Evolutionary conservation across 805 yeast species (phyloP), one percentile per base, ranked within the genome.

Genomic region (Danielia reshetovae): DNA sequence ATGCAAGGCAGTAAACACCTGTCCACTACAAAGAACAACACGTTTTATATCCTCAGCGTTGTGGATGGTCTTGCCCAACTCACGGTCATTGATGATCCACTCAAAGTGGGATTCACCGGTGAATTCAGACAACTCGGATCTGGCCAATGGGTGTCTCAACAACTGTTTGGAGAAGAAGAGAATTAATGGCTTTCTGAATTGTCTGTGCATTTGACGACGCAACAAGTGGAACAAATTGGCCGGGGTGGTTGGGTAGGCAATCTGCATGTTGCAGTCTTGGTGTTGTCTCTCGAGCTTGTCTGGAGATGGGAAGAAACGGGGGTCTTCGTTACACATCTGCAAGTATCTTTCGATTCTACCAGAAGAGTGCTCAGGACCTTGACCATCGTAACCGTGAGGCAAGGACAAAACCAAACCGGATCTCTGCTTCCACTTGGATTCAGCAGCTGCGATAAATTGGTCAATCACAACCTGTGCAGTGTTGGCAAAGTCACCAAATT

Each of bases 331-430:
- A 58, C 96, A 83, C 59, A 93, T 68, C 72, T 86, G 96, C 65
- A 93, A 75, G 71, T 88, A 93, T 73, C 99, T 82, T 73, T 93
- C 99, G 36, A 93, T 67, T 76, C 97, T 83, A 55, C 95, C 97
- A 38, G 96, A 85, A 18, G 98, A 93, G 70, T 93, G 99, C 73
- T 93, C 99, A 48, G 99, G 97, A 56, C 99, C 99, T 73, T 93
- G 98, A 49, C 99, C 99, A 62, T 93, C 99, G 64, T 89, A 93
- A 71, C 99, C 99, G 62, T 93, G 99, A 39, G 99, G 99, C 66
- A 93, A 75, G 3, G 97, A 86, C 51, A 93, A 69, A 24, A 93
- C 95, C 40, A 93, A 60, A 62, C 99, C 99, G 10, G 96, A 86
- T 70, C 99, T 85, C 75, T 93, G 98, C 62, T 86, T 85, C 99